A percentile compares a stretch with the other conserved stretches of the same genome.
Conservation (phyloP, 2,329 filamentous ascomycete species). For the Knufia petricola region DNA sequence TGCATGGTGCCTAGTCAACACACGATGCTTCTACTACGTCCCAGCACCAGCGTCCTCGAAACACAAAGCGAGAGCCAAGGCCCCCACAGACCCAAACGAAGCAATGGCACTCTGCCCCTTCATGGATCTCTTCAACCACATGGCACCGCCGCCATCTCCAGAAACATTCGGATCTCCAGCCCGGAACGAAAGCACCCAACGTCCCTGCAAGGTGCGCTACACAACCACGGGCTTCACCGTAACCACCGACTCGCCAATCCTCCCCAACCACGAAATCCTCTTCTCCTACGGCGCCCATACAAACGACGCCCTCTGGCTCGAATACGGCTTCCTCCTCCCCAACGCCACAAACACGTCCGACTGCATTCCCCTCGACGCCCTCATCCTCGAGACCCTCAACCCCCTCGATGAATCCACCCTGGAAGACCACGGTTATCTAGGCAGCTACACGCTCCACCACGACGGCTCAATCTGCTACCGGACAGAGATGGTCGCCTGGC, state of each 20-base stretch:
- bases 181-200: background rate
- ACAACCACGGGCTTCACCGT: slow-evolving; percentile 6
- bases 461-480: slow-evolving; percentile 13
- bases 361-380: slow-evolving; percentile 10
- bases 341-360: slow-evolving; percentile 9
- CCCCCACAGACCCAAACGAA: slow-evolving; percentile 14
- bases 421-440: slow-evolving; percentile 12
- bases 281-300: slow-evolving; percentile 17
- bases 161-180: background rate
- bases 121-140: slow-evolving; percentile 21
- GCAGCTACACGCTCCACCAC: slow-evolving; percentile 13
- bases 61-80: slow-evolving; percentile 5
- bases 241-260: background rate
- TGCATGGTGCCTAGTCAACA: slow-evolving; percentile 16
- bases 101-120: slow-evolving; percentile 18
- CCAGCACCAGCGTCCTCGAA: background rate
- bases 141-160: background rate
- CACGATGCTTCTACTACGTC: slow-evolving; percentile 17
- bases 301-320: slow-evolving; percentile 16
- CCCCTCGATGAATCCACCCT: slow-evolving; percentile 2
- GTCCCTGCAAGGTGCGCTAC: slow-evolving; percentile 2
- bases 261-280: slow-evolving; percentile 11
- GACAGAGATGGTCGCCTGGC: slow-evolving; percentile 15
- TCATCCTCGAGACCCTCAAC: slow-evolving; percentile 9
- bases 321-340: slow-evolving; percentile 18